Percentiles rank a stretch among this genome's conserved stretches.
Conservation (phyloP, 352 stramenopile genomes). For the Blastocystis sp. region DNA sequence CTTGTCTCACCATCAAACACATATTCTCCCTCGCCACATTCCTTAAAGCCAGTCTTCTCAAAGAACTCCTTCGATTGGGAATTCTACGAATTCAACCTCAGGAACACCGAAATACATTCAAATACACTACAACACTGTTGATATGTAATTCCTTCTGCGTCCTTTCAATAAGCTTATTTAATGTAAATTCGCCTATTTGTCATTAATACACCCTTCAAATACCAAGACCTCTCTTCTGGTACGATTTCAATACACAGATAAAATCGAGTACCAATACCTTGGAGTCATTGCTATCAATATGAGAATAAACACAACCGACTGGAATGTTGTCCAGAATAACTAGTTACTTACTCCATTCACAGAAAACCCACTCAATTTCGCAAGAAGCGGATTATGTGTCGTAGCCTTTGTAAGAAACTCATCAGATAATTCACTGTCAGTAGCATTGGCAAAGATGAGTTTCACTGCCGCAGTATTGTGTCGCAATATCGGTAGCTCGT, state of each 20-base stretch:
- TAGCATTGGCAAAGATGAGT: conserved; percentile 32
- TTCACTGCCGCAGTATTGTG: conserved; percentile 30
- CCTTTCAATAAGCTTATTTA: conserved; percentile 12
- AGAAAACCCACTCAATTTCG: conserved; percentile 9
- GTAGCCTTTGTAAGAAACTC: conserved; percentile 22
- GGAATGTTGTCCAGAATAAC: conserved; percentile 61
- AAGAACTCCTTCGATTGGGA: conserved; percentile 9
- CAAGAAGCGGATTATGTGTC: conserved; percentile 5
- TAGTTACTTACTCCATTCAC: neutral
- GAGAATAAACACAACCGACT: conserved; percentile 43
- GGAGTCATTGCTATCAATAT: neutral
- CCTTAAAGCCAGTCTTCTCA: neutral
- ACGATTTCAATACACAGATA: conserved; percentile 38
- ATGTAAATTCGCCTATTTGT: neutral
- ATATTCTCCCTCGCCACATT: neutral
- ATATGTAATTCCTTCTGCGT: conserved; percentile 1
- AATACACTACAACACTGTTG: neutral
- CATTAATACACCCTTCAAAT: neutral
- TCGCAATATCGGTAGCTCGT: conserved; percentile 28
- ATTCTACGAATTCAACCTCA: neutral
- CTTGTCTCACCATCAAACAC: neutral
- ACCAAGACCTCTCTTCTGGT: conserved; percentile 41
- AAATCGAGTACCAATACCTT: conserved; percentile 15
- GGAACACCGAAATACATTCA: neutral
- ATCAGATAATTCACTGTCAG: neutral